Evolutionary conservation across 306 rosid genomes (phyloP).

Genomic region (Leucaena leucocephala): DNA sequence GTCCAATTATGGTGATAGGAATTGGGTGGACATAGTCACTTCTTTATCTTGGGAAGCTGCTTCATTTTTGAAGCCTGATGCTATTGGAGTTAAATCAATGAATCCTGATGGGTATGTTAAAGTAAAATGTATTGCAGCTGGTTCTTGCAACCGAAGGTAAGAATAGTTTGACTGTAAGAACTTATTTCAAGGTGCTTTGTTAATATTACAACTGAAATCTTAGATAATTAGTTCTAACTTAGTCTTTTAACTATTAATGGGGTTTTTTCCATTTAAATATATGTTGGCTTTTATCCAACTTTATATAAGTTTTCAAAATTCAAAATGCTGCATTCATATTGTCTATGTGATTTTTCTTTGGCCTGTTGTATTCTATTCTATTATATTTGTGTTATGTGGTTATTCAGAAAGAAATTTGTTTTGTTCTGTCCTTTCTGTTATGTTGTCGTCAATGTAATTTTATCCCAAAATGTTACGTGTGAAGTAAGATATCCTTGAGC

Average conservation of each 20-base stretch:
- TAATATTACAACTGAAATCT: conserved; percentile 10
- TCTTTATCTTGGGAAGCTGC: conserved; percentile 96
- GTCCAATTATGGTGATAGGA: conserved; percentile 59
- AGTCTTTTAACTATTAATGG: not conserved
- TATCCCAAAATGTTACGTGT: not conserved
- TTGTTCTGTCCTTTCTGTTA: not conserved
- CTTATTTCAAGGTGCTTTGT: conserved; percentile 9
- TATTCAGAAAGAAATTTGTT: conserved; percentile 13
- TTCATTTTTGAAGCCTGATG: conserved; percentile 75
- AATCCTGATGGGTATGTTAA: conserved; percentile 80
- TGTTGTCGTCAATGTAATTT: not conserved
- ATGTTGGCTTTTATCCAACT: not conserved
- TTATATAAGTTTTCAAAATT: conserved; percentile 1
- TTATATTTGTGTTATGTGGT: conserved; percentile 20
- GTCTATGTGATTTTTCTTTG: conserved; percentile 19
- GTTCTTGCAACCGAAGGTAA: conserved; percentile 85
- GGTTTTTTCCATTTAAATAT: conserved; percentile 1
- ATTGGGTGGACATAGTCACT: conserved; percentile 85
- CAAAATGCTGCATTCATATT: conserved; percentile 12
- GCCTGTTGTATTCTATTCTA: not conserved
- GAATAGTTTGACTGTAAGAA: conserved; percentile 5
- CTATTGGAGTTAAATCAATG: conserved; percentile 65
- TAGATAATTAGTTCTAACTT: not conserved
- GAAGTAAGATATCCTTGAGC: conserved; percentile 10
- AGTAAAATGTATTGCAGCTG: conserved; percentile 93